Evolutionary conservation across 2,329 filamentous ascomycete species (phyloP).

Genomic region (Cryphonectria nitschkei): DNA sequence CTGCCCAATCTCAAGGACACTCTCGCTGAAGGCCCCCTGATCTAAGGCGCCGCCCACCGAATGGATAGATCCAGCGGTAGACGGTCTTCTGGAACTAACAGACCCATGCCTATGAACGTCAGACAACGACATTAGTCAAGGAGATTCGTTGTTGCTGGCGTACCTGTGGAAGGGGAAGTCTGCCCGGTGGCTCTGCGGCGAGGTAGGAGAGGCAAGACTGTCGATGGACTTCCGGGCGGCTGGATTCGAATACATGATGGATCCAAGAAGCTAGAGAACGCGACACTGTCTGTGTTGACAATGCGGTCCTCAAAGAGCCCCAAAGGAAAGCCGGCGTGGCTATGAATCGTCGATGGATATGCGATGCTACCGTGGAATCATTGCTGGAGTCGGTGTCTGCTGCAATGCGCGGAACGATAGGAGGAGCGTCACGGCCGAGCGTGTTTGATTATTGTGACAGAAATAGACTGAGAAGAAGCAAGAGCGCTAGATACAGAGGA

Average conservation of each 20-base stretch:
- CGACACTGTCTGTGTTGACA: conserved; percentile 14
- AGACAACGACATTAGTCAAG: conserved; percentile 3
- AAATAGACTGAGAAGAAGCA: conserved; percentile 11
- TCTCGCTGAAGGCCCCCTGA: conserved; percentile 56
- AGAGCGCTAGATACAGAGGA: conserved; percentile 6
- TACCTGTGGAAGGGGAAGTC: conserved; percentile 66
- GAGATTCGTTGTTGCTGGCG: conserved; percentile 21
- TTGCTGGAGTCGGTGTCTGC: conserved; percentile 41
- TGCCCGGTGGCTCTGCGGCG: conserved; percentile 52
- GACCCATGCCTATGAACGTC: conserved; percentile 25
- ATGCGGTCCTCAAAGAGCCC: conserved; percentile 15
- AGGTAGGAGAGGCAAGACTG: conserved; percentile 58
- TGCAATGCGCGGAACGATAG: conserved; percentile 18
- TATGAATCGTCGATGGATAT: conserved; percentile 21
- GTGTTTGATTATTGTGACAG: conserved; percentile 4
- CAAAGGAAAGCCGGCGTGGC: conserved; percentile 23
- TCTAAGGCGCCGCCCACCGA: conserved; percentile 87
- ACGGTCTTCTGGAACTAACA: conserved; percentile 64
- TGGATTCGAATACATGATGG: conserved; percentile 62
- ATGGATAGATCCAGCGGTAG: conserved; percentile 83
- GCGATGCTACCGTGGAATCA: conserved; percentile 53
- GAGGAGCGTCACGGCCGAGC: conserved; percentile 2
- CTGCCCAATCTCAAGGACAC: conserved; percentile 73
- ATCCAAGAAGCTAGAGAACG: conserved; percentile 10
- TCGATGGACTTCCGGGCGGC: conserved; percentile 68